Evolutionary conservation across 2,329 filamentous ascomycete genomes (phyloP), one percentile per base, ranked within the genome.

Genomic region (Volutella citrinella): DNA sequence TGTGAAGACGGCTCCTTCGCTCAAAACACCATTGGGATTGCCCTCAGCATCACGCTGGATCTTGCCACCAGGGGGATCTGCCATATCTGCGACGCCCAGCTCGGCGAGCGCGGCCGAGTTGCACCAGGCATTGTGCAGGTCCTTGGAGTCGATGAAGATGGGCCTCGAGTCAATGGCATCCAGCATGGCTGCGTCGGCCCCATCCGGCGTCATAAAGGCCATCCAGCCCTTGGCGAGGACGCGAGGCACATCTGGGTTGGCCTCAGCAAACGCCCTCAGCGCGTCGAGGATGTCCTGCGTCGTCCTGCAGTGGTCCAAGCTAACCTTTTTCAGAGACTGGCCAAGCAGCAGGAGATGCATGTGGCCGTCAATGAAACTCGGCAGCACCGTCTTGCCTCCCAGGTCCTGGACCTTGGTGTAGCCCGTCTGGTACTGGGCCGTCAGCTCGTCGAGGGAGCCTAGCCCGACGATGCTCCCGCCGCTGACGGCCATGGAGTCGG

Each of bases 41-140:
- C 74, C 74, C 14, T 57, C 25, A 0, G 42, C 55, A 35, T 72
- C 70, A 4, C 74, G 61, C 38, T 72, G 63, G 25, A 78, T 73
- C 4, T 57, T 68, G 3, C 74, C 74, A 2, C 74, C 74, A 0
- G 62, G 59, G 0, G 72, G 74, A 29, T 72, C 65, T 4, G 66
- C 54, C 42, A 68, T 60, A 2, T 64, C 53, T 10, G 65, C 54
- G 9, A 74, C 56, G 4, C 56, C 59, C 47, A 78, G 51, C 47
- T 78, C 72, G 27, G 60, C 39, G 3, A 78, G 47, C 1, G 68
- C 74, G 2, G 68, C 62, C 3, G 60, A 68, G 48, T 69, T 78
- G 45, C 73, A 77, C 74, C 74, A 78, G 9, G 68, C 66, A 0
- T 69, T 72, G 47, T 78, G 74, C 32, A 77, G 48, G 33, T 76